Evolutionary conservation across 2,329 filamentous ascomycete genomes (phyloP).

Genomic region (Botrytis cinerea): DNA sequence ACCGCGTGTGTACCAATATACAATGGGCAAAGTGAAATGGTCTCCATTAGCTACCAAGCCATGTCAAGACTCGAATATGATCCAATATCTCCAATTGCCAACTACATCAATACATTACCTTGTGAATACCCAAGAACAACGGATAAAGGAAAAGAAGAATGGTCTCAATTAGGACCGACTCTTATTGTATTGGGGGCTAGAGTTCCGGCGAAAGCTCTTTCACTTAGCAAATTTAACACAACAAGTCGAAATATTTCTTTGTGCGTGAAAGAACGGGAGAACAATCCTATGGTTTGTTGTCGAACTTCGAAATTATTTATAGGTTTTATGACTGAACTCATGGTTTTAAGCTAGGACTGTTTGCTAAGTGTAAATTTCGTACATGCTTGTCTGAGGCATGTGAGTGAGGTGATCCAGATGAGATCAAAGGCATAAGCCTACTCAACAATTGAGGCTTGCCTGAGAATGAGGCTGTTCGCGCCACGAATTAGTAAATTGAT

Average conservation of each 20-base stretch:
- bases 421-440: constrained; percentile 9
- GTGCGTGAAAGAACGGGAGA: neutral
- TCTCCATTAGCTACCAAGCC: neutral
- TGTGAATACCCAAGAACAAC: neutral
- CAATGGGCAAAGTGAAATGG: neutral
- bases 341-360: neutral
- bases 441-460: neutral
- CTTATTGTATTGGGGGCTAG: neutral
- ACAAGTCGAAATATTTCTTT: neutral
- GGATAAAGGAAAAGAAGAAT: neutral
- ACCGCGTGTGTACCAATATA: neutral
- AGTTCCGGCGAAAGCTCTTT: too few species aligned
- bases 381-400: neutral
- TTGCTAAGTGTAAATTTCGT: neutral
- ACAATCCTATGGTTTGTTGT: neutral
- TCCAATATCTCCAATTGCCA: neutral
- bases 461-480: neutral
- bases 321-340: neutral
- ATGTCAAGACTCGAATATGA: neutral
- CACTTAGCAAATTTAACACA: neutral
- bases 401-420: neutral
- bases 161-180: neutral
- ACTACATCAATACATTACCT: neutral
- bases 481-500: constrained; percentile 1
- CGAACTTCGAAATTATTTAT: neutral